These are phyloP conservation scores for Ophiocordyceps camponoti-rufipedis DNA, from an alignment of 2,329 filamentous ascomycete species.

Conservation along the genomic window DNA sequence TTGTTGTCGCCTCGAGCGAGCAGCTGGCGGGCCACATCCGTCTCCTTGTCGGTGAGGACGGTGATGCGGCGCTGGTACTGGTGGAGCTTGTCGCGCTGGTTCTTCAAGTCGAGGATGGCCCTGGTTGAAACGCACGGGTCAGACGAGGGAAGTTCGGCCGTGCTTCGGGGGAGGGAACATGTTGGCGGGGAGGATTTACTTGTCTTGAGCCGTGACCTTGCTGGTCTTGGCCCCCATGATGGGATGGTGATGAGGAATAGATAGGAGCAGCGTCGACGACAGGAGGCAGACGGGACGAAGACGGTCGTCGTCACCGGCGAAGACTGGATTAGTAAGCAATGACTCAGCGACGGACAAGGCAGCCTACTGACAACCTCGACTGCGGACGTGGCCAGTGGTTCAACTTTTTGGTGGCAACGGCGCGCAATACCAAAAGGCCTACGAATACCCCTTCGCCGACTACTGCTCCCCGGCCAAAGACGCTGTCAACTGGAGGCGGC, in stretches of 20 bases:
- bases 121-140: slow-evolving; percentile 22
- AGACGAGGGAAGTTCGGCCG: not conserved
- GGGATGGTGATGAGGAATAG: not conserved
- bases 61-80: slow-evolving; percentile 89
- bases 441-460: slow-evolving; percentile 60
- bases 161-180: not conserved
- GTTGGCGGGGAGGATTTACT: slow-evolving; percentile 31
- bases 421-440: slow-evolving; percentile 27
- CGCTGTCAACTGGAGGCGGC: slow-evolving; percentile 52
- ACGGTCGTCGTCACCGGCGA: not conserved
- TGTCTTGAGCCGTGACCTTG: slow-evolving; percentile 59
- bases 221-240: slow-evolving; percentile 37
- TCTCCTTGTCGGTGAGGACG: slow-evolving; percentile 72
- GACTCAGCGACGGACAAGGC: no score
- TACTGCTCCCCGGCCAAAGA: slow-evolving; percentile 63
- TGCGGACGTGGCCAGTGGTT: slow-evolving; percentile 70
- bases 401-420: slow-evolving; percentile 48
- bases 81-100: slow-evolving; percentile 89
- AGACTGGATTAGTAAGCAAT: no score
- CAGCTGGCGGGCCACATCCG: slow-evolving; percentile 67
- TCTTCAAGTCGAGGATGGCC: slow-evolving; percentile 94
- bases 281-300: not conserved
- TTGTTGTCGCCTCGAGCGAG: slow-evolving; percentile 63
- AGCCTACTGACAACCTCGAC: slow-evolving; percentile 32
- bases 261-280: slow-evolving; percentile 4